Base-by-base conservation (phyloP, 192 early-diverging fungal genomes). In the Chytriomyces sp. region DNA sequence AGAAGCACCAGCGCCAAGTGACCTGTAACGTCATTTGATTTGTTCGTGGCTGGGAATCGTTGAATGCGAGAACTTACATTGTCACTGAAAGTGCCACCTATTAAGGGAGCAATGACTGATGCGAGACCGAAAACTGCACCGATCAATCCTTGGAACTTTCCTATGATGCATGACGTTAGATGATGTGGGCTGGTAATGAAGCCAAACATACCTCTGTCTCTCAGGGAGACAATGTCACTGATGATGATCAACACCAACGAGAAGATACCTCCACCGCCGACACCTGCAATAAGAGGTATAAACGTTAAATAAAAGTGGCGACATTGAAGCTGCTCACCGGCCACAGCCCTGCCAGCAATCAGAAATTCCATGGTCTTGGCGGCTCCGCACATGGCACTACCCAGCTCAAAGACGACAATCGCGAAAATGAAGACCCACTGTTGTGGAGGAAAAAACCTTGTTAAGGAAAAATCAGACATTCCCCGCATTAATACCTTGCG, bases 51-150 rank as follows among this genome's bases (percentile, higher is more conserved):
- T n/a, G n/a, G n/a, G n/a, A n/a, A n/a, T n/a, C n/a, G n/a, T n/a
- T n/a, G 33, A 17, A 70, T 17, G n/a, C 77, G 32, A 73, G 77
- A 78, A 19, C 25, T 44, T 26, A 73, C 31, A 34, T 78, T 36
- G 53, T 96, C 88, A 33, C 90, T 91, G 53, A 96, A 91, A 17
- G 89, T 75, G 39, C 96, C 96, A 62, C 96, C 96, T 8, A 95
- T 59, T 17, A 95, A 81, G 0, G 96, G 93, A 6, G 94, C 96
- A 12, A 94, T 64, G 4, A 93, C 89, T 3, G 91, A 90, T 4
- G 92, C 86, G 44, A 93, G 66, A 2, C 89, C 93, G 82, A 94
- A 91, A 0, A 90, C 89, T 62, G 86, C 90, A 36, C 92, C 92
- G 19, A 93, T 87, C 31, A 94, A 72, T 22, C 91, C 87, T 77